These are phyloP conservation scores for Fraxinus xanthoxyloides DNA, from an alignment of 305 asterid species.

Conservation along the genomic window DNA sequence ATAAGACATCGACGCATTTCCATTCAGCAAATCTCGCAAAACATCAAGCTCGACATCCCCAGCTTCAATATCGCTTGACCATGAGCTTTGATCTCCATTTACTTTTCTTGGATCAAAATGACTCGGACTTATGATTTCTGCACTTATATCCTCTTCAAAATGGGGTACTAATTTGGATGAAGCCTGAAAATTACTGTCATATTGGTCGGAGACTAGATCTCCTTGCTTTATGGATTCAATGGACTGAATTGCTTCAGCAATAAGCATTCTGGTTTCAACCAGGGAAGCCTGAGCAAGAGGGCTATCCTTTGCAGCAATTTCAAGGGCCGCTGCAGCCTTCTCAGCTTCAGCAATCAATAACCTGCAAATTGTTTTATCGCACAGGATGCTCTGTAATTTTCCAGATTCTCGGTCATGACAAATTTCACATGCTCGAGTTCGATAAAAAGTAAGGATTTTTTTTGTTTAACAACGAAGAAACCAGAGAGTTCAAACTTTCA, in stretches of 20 bases:
- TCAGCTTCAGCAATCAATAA: conserved; percentile 86
- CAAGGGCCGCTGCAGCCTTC: conserved; percentile 82
- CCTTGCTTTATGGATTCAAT: conserved; percentile 54
- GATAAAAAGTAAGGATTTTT: neutral
- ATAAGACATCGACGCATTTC: conserved; percentile 26
- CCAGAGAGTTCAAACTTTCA: neutral
- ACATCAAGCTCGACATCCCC: conserved; percentile 20
- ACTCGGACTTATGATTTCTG: conserved; percentile 21
- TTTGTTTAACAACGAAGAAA: neutral
- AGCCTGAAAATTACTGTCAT: conserved; percentile 17
- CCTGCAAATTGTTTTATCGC: conserved; percentile 38
- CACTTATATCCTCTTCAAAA: conserved; percentile 15
- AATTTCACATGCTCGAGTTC: neutral
- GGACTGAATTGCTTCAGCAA: conserved; percentile 64
- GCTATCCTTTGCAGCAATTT: conserved; percentile 60
- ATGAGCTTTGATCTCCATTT: conserved; percentile 49
- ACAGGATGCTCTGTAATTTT: neutral
- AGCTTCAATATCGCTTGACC: conserved; percentile 16
- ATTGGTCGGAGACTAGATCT: conserved; percentile 22
- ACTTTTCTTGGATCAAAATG: conserved; percentile 26
- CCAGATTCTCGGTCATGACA: neutral
- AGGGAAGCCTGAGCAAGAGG: conserved; percentile 66
- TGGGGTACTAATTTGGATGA: conserved; percentile 1
- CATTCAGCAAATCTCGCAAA: conserved; percentile 37
- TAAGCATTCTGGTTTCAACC: conserved; percentile 66